Evolutionary conservation across 192 early-diverging fungal species (phyloP).

Genomic region (Backusella westeae): DNA sequence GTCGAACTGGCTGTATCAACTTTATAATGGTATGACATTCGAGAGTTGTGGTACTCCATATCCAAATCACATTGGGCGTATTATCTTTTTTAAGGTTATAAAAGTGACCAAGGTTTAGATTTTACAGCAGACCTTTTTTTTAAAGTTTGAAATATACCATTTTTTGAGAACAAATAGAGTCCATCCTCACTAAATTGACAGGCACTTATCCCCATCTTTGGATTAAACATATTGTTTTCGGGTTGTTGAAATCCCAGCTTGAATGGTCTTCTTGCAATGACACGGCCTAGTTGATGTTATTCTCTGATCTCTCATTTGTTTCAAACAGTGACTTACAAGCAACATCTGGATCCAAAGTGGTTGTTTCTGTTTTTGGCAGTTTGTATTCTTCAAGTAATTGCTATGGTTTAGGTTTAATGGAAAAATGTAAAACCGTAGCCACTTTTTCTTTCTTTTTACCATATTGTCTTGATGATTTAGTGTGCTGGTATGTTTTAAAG

Average conservation of each 20-base stretch:
- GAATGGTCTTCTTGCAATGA: slow-evolving; percentile 44
- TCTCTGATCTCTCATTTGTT: background rate
- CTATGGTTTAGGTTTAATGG: slow-evolving; percentile 4
- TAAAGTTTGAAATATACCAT: slow-evolving; percentile 53
- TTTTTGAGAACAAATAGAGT: slow-evolving; percentile 54
- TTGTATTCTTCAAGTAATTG: slow-evolving; percentile 17
- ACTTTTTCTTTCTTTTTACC: background rate
- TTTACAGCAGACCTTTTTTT: background rate
- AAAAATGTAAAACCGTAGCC: background rate
- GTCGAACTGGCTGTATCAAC: slow-evolving; percentile 56
- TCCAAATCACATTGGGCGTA: slow-evolving; percentile 73
- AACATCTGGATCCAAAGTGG: background rate
- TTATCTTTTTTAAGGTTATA: slow-evolving; percentile 51
- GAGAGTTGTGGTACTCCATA: slow-evolving; percentile 62
- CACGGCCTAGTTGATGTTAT: slow-evolving; percentile 7
- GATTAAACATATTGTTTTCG: slow-evolving; percentile 70
- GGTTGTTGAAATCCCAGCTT: slow-evolving; percentile 50
- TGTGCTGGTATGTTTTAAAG: slow-evolving; percentile 56
- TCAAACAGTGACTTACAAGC: background rate
- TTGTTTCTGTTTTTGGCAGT: background rate
- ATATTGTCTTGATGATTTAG: slow-evolving; percentile 29
- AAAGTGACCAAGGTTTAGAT: background rate
- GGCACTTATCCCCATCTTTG: slow-evolving; percentile 68
- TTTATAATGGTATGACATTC: slow-evolving; percentile 52
- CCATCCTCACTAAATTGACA: slow-evolving; percentile 67